Conservation (phyloP, 371 early-diverging fungal genomes). For the Polyrhizophydium stewartii region DNA sequence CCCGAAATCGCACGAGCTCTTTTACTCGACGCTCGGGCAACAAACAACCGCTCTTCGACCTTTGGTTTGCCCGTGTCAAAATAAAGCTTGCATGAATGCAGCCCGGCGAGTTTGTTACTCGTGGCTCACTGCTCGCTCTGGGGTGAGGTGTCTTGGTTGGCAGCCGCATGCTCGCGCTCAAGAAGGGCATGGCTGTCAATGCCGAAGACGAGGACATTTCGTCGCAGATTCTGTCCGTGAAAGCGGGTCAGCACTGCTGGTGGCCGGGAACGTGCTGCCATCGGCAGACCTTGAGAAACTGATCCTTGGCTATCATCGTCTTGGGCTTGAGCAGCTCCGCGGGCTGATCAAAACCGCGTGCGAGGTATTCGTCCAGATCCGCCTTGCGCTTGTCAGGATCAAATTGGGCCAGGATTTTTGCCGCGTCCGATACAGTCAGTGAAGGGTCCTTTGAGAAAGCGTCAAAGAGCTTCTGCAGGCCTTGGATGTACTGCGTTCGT, state of each 20-base stretch:
- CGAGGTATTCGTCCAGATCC: slow-evolving; percentile 25
- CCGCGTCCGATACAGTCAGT: slow-evolving; percentile 22
- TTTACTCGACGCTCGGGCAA: too few relatives aligned
- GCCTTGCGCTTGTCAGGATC: slow-evolving; percentile 21
- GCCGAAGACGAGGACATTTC: not conserved
- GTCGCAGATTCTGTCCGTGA: not conserved
- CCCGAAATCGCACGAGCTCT: too few relatives aligned
- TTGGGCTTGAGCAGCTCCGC: slow-evolving; percentile 16
- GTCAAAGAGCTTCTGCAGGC: slow-evolving; percentile 14
- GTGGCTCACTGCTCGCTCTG: too few relatives aligned
- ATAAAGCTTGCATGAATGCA: too few relatives aligned
- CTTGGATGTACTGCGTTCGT: slow-evolving; percentile 21
- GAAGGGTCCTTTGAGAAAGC: slow-evolving; percentile 17
- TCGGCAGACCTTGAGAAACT: slow-evolving; percentile 16
- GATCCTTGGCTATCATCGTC: slow-evolving; percentile 19
- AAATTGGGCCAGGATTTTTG: slow-evolving; percentile 14
- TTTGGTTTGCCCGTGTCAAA: too few relatives aligned
- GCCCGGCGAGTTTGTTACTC: too few relatives aligned
- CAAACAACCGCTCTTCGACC: too few relatives aligned
- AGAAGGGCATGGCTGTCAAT: not conserved
- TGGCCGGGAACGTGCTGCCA: not conserved
- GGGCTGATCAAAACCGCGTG: slow-evolving; percentile 23
- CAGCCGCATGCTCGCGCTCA: too few relatives aligned
- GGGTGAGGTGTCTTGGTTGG: too few relatives aligned
- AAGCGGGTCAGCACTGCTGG: not conserved